These are phyloP conservation scores for Didymella exigua DNA, from an alignment of 2,329 filamentous ascomycete genomes.

Conservation along the genomic window DNA sequence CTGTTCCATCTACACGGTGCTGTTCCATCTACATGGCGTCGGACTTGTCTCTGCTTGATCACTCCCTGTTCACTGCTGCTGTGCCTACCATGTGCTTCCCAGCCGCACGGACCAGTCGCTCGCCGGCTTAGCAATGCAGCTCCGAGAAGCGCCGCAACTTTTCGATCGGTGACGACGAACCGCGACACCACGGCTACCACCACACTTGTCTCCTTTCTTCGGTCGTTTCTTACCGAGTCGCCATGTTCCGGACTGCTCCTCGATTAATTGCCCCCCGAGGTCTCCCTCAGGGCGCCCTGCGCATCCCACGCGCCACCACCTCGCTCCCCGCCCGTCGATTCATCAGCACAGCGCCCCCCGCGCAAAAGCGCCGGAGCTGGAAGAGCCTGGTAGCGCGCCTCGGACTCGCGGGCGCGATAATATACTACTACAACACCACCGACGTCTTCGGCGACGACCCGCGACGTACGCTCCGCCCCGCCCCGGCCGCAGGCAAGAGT, in stretches of 20 bases:
- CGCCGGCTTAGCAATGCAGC: slow-evolving; percentile 14
- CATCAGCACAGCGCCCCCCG: slow-evolving; percentile 64
- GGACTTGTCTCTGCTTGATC: too few species aligned
- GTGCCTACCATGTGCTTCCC: neutral
- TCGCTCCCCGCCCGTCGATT: slow-evolving; percentile 54
- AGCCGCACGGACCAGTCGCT: neutral
- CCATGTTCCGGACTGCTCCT: slow-evolving; percentile 60
- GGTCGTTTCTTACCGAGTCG: slow-evolving; percentile 27
- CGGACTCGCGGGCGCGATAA: slow-evolving; percentile 73
- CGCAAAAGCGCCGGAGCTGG: slow-evolving; percentile 76
- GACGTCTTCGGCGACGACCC: slow-evolving; percentile 84
- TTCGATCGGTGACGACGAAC: slow-evolving; percentile 13
- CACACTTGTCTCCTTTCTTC: slow-evolving; percentile 21
- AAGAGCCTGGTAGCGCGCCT: slow-evolving; percentile 76
- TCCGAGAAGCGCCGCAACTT: slow-evolving; percentile 15
- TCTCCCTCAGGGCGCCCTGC: slow-evolving; percentile 39
- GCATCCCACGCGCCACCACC: slow-evolving; percentile 21
- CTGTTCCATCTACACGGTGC: too few species aligned
- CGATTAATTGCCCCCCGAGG: slow-evolving; percentile 49
- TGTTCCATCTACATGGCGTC: too few species aligned
- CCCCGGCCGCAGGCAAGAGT: too few species aligned
- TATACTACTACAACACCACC: slow-evolving; percentile 96
- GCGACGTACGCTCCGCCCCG: slow-evolving; percentile 65
- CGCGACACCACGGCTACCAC: slow-evolving; percentile 20
- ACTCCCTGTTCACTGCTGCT: too few species aligned